These are phyloP conservation scores for Rhinocladiella mackenziei DNA, from an alignment of 2,329 filamentous ascomycete species.

Conservation along the genomic window DNA sequence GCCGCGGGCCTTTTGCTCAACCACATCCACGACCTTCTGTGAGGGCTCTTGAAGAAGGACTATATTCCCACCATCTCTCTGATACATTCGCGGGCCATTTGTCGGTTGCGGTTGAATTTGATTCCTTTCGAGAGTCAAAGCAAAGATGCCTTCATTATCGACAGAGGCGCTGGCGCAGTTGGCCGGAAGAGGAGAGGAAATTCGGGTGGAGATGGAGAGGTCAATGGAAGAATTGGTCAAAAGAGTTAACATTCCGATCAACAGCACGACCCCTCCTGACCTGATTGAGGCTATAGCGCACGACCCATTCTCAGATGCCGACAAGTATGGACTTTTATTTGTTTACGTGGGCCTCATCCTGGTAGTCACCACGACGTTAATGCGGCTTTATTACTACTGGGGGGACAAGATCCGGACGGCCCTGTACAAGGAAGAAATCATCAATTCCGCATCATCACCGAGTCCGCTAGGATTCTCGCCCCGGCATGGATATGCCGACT, in stretches of 20 bases:
- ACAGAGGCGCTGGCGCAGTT: conserved; percentile 16
- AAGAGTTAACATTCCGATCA: conserved; percentile 56
- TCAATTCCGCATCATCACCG: conserved; percentile 49
- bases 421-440: conserved; percentile 76
- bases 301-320: conserved; percentile 77
- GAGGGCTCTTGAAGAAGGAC: conserved; percentile 1
- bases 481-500: conserved; percentile 47
- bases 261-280: conserved; percentile 52
- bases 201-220: conserved; percentile 1
- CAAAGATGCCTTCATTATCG: conserved; percentile 12
- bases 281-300: conserved; percentile 53
- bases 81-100: not conserved
- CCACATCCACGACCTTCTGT: conserved; percentile 5
- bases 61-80: not conserved
- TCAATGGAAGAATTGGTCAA: conserved; percentile 35
- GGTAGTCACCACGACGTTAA: conserved; percentile 60
- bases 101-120: not conserved
- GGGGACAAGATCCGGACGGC: conserved; percentile 90
- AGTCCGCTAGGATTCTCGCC: conserved; percentile 44
- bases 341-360: conserved; percentile 80
- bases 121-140: not conserved
- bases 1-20: conserved; percentile 10
- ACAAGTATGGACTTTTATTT: conserved; percentile 83
- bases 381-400: conserved; percentile 83
- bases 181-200: conserved; percentile 9